A percentile compares a stretch with the other conserved stretches of the same genome.
These are phyloP conservation scores for Nakaseomyces sp. DNA, from an alignment of 1,139 yeast species.

Conservation along the genomic window DNA sequence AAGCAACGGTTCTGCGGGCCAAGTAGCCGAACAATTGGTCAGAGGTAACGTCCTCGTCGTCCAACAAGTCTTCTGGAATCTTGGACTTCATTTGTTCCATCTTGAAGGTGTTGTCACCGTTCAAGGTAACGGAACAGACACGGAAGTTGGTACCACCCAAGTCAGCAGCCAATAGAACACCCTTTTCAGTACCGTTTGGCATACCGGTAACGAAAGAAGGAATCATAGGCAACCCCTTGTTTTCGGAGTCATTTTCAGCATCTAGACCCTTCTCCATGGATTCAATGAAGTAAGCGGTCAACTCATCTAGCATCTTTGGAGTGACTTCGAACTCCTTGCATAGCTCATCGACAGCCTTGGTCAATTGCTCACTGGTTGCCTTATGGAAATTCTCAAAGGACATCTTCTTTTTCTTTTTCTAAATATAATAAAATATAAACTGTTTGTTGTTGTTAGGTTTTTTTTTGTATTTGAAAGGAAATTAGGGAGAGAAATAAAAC, in stretches of 20 bases:
- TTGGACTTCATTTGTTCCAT: conserved; percentile 65
- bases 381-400: conserved; percentile 27
- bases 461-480: too few relatives aligned
- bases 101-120: conserved; percentile 72
- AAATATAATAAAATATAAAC: too few relatives aligned
- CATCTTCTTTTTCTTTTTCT: conserved; percentile 12
- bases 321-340: conserved; percentile 48
- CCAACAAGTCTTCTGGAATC: conserved; percentile 66
- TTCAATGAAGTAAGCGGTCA: conserved; percentile 54
- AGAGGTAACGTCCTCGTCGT: conserved; percentile 35
- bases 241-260: conserved; percentile 28
- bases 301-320: conserved; percentile 43
- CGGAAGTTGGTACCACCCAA: conserved; percentile 85
- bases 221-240: conserved; percentile 66
- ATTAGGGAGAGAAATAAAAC: too few relatives aligned
- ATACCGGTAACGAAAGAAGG: conserved; percentile 74
- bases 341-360: conserved; percentile 40
- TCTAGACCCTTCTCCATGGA: conserved; percentile 57
- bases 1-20: conserved; percentile 58
- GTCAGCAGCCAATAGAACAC: conserved; percentile 72
- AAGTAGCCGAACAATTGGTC: conserved; percentile 59
- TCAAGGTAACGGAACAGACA: conserved; percentile 72
- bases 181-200: conserved; percentile 76
- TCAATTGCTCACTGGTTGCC: conserved; percentile 20
- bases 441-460: neutral